These are phyloP conservation scores for Heterobasidion annosum DNA, from an alignment of 1,284 basidiomycete species.

Conservation along the genomic window DNA sequence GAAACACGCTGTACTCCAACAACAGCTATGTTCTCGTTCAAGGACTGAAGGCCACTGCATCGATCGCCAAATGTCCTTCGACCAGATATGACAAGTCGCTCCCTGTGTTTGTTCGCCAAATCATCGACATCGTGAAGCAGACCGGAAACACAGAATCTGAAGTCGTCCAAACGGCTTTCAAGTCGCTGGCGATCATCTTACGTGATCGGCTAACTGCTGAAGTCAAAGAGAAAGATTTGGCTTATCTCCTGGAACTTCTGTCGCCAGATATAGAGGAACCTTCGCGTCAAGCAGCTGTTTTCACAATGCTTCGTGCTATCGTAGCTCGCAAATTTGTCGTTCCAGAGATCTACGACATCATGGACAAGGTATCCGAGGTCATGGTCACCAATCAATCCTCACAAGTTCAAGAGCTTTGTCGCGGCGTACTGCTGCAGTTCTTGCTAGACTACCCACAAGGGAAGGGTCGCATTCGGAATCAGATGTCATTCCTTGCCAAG, in stretches of 20 bases:
- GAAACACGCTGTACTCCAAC: conserved; percentile 88
- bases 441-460: conserved; percentile 98
- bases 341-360: conserved; percentile 95
- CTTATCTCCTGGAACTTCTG: conserved; percentile 81
- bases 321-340: conserved; percentile 88
- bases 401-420: conserved; percentile 88
- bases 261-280: conserved; percentile 93
- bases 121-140: conserved; percentile 78
- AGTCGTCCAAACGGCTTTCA: conserved; percentile 82
- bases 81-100: conserved; percentile 71
- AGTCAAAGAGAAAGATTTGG: conserved; percentile 85
- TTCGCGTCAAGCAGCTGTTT: conserved; percentile 79
- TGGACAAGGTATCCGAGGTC: conserved; percentile 92
- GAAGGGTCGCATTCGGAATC: conserved; percentile 78
- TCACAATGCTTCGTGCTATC: conserved; percentile 88
- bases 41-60: conserved; percentile 76
- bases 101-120: conserved; percentile 82
- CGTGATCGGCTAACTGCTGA: conserved; percentile 77
- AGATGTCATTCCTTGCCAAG: conserved; percentile 90
- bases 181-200: conserved; percentile 78
- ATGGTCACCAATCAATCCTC: conserved; percentile 91
- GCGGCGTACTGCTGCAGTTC: conserved; percentile 89
- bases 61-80: conserved; percentile 81
- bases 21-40: conserved; percentile 74
- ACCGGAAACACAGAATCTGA: conserved; percentile 88